Base-by-base conservation (phyloP, 2,329 filamentous ascomycete genomes). In the Helicocarpus griseus region DNA sequence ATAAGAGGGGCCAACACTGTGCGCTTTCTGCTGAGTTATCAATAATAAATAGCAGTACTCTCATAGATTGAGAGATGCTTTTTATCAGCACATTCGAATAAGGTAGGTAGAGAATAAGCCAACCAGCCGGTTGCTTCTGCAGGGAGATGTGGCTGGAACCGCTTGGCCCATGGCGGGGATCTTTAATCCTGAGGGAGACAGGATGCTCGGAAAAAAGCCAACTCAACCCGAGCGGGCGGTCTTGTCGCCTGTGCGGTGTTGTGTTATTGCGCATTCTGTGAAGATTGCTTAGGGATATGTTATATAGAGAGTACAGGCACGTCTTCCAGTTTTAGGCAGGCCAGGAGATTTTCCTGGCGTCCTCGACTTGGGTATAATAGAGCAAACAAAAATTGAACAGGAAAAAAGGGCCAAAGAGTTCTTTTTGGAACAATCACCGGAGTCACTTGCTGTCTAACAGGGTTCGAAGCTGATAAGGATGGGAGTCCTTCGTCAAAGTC, bases 121-220 rank as follows among this genome's bases (percentile, higher is more conserved):
- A 5, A 38, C 35, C 28, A 47, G 28, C 44, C 29, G 35, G 14
- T 19, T 19, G 9, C 44, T 17, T 24, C 44, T 17, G 11, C 5
- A 47, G 17, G 26, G 44, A 47, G n/a, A 21, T 40, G 24, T 40
- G 35, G 47, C 22, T 40, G 47, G 47, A 40, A 35, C 35, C 33
- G 48, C 39, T 41, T 43, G 41, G 41, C 36, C 44, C n/a, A 11
- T 22, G 41, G 26, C 41, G 39, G 29, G 38, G 52, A 29, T 43
- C 46, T 39, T 21, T 24, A 29, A n/a, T 8, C 8, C 22, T 21
- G 6, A 36, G 31, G 14, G 26, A n/a, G 45, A 36, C 26, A 47
- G 17, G 44, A 35, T 36, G 17, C 13, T 22, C 45, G 1, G 13
- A 36, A 31, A 14, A 14, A 36, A 6, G 7, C 31, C 5, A 47